Percentiles rank a stretch among this genome's conserved stretches.
These are phyloP conservation scores for Phlebiopsis gigantea DNA, from an alignment of 768 basidiomycete species.

Conservation along the genomic window DNA sequence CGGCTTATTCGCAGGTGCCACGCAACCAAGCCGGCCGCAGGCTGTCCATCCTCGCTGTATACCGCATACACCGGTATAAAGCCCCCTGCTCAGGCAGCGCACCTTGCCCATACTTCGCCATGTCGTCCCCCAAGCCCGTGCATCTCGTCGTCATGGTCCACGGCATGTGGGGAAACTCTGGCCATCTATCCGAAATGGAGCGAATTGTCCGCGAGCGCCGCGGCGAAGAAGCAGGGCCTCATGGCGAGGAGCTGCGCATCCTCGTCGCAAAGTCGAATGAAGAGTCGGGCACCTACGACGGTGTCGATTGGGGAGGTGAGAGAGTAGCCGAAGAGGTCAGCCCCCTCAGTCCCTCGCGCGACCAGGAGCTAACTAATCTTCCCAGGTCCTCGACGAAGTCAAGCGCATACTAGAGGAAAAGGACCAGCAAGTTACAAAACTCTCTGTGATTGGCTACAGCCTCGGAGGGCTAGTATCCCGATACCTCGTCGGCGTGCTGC, in stretches of 20 bases:
- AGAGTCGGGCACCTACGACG: constrained; percentile 71
- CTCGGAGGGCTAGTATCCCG: constrained; percentile 81
- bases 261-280: constrained; percentile 62
- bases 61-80: neutral
- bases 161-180: constrained; percentile 80
- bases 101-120: neutral
- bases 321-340: constrained; percentile 74
- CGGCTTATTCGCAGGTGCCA: neutral
- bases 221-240: constrained; percentile 22
- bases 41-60: neutral
- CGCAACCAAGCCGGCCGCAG: neutral
- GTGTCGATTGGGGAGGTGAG: constrained; percentile 81
- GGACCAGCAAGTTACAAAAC: constrained; percentile 55
- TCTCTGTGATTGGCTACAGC: constrained; percentile 74
- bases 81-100: neutral
- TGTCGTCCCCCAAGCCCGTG: constrained; percentile 22
- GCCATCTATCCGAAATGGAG: constrained; percentile 54
- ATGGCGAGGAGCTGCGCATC: constrained; percentile 48
- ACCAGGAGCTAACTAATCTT: neutral
- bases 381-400: constrained; percentile 53
- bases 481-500: constrained; percentile 62
- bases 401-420: constrained; percentile 40
- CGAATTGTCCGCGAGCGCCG: constrained; percentile 47
- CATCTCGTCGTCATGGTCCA: constrained; percentile 44
- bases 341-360: neutral